phyloP scores from a whole-genome alignment of 495 filamentous ascomycete genomes.

The Daldinia vernicosa region DNA sequence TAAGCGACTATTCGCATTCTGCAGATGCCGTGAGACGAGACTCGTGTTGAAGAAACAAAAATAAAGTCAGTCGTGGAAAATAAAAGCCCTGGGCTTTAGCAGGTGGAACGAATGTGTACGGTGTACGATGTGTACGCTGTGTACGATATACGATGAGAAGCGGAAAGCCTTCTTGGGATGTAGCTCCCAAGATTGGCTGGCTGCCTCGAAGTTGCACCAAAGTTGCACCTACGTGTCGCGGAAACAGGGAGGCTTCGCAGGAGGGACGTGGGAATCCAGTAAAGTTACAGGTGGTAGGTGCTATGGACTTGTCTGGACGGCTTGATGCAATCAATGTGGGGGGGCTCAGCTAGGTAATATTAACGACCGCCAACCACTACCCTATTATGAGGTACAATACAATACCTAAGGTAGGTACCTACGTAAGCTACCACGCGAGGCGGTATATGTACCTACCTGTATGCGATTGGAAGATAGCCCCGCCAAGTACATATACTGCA shows the following conservation, averaged over 20 bases:
- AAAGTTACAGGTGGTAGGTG: constrained; percentile 16
- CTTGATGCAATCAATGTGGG: constrained; percentile 48
- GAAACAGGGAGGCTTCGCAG: constrained; percentile 38
- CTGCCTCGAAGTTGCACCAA: constrained; percentile 38
- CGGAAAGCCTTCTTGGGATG: constrained; percentile 27
- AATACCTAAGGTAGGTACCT: not conserved
- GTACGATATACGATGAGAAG: constrained; percentile 4
- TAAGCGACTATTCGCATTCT: constrained; percentile 49
- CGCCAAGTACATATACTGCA: constrained; percentile 17
- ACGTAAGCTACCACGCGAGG: not conserved
- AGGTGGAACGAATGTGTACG: constrained; percentile 24
- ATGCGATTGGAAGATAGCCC: not conserved
- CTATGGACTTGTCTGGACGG: constrained; percentile 13
- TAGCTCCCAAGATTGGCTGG: constrained; percentile 25
- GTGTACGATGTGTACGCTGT: too few relatives aligned
- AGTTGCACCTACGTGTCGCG: constrained; percentile 43
- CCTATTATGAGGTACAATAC: not conserved
- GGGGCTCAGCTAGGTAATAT: constrained; percentile 41
- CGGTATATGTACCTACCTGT: constrained; percentile 17
- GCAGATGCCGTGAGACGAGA: constrained; percentile 48
- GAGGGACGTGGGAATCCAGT: constrained; percentile 40
- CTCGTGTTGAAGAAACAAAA: constrained; percentile 29
- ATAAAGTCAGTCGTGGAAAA: constrained; percentile 24
- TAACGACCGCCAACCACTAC: constrained; percentile 24
- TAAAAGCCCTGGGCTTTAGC: constrained; percentile 30